Conservation (phyloP, 108 stramenopile genomes). For the Nitzschia sp. region DNA sequence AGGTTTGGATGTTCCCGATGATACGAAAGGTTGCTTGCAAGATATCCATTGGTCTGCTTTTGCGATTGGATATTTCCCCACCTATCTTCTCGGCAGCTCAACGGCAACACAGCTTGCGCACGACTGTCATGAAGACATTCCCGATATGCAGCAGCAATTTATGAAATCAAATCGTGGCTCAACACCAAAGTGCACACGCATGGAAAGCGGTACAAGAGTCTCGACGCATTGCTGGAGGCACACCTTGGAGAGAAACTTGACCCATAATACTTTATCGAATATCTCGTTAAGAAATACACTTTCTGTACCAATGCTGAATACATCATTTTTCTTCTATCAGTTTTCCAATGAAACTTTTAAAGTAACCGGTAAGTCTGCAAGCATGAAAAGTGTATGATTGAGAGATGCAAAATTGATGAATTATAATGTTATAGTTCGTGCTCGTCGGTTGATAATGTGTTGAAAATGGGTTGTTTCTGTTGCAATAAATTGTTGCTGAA, state of each 20-base stretch:
- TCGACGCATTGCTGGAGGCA: constrained; percentile 66
- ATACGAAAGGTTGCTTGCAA: constrained; percentile 77
- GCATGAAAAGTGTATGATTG: no score
- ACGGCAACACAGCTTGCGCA: constrained; percentile 81
- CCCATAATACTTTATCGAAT: constrained; percentile 67
- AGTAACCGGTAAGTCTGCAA: no score
- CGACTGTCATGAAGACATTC: constrained; percentile 58
- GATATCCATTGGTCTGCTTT: constrained; percentile 79
- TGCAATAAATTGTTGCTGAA: neutral
- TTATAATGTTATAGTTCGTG: neutral
- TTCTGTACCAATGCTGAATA: constrained; percentile 51
- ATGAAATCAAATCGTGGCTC: constrained; percentile 67
- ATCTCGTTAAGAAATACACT: constrained; percentile 75
- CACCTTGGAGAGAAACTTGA: constrained; percentile 73
- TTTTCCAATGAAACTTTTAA: no score
- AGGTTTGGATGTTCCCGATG: constrained; percentile 70
- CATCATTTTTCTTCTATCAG: no score
- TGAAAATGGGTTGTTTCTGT: neutral
- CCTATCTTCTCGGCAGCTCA: constrained; percentile 81
- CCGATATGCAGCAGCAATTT: constrained; percentile 57
- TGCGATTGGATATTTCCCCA: constrained; percentile 88
- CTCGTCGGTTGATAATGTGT: neutral
- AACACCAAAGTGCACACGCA: constrained; percentile 67
- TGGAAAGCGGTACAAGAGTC: constrained; percentile 62
- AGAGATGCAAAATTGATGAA: neutral